Evolutionary conservation across 768 basidiomycete species (phyloP), one percentile per base, ranked within the genome.

Genomic region (Hericium alpestre): DNA sequence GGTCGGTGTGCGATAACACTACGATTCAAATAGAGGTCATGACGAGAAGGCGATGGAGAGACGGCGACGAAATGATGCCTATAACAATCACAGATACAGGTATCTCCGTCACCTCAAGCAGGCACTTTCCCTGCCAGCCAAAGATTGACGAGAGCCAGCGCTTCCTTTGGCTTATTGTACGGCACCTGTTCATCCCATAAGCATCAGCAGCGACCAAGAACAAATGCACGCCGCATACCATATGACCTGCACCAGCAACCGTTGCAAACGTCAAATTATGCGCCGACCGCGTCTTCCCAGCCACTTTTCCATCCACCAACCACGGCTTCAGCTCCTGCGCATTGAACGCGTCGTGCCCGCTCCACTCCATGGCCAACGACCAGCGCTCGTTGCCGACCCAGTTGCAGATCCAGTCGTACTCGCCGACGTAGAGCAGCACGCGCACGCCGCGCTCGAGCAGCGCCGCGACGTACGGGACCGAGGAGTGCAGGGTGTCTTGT

Each of bases 231-330:
- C 38, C 3, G 38, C 61, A 46, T 41, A 84, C 84, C 84, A 86
- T 85, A 71, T 90, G 87, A n/a, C 87, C 87, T 16, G 85, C 87
- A 10, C 75, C 83, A 41, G 76, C 69, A 47, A 87, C 71, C 0
- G 79, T 84, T 6, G 76, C 78, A 66, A 81, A 87, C 11, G 82
- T 86, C 54, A 91, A 68, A 9, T 78, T 78, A 5, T 74, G 75
- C 23, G 74, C 74, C 50, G 71, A 74, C 62, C 82, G 78, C 38
- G 78, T 80, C 61, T 72, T 69, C 3, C 86, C 86, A 0, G 75
- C 85, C 8, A 66, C 65, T 53, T 75, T 65, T 1, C 79, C 82
- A 50, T 78, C 71, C 15, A 86, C 76, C 1, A 63, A 63, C 85
- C 85, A 89, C 10, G 79, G 73, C 48, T 71, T 69, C 65, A 82